phyloP scores from a whole-genome alignment of 371 early-diverging fungal genomes.

The Apophysomyces trapeziformis region DNA sequence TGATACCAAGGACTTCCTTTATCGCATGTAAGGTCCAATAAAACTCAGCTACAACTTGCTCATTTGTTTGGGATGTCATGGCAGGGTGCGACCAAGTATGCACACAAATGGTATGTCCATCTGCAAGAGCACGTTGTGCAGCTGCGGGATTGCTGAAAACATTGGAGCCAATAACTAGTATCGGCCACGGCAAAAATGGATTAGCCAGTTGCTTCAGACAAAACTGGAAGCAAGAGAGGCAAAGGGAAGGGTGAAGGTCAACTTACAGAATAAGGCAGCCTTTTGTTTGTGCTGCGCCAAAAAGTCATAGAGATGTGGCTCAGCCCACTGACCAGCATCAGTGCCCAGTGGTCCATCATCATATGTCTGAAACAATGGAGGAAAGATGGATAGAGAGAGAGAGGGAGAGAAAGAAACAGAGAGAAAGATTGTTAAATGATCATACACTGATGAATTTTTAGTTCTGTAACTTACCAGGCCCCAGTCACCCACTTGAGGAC shows the following conservation, averaged over 20 bases:
- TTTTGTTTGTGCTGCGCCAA: constrained; percentile 27
- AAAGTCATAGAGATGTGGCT: constrained; percentile 34
- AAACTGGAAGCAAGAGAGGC: background rate
- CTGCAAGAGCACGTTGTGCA: constrained; percentile 49
- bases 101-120: constrained; percentile 52
- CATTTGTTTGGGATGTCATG: constrained; percentile 58
- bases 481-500: constrained; percentile 26
- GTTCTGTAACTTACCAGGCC: constrained; percentile 17
- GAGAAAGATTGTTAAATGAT: background rate
- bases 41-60: constrained; percentile 61
- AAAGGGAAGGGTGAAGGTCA: background rate
- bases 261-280: constrained; percentile 24
- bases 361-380: constrained; percentile 19
- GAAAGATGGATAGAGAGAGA: too few relatives aligned
- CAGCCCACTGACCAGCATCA: constrained; percentile 26
- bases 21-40: constrained; percentile 57
- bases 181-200: too few relatives aligned
- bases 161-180: constrained; percentile 47
- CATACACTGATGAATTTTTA: background rate
- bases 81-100: constrained; percentile 68
- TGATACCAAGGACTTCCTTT: constrained; percentile 58
- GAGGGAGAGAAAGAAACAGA: background rate
- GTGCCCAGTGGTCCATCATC: constrained; percentile 29
- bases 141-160: constrained; percentile 49
- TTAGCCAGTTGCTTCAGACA: background rate